Conservation (phyloP, 2,329 filamentous ascomycete genomes). For the Aspergillus sojae region DNA sequence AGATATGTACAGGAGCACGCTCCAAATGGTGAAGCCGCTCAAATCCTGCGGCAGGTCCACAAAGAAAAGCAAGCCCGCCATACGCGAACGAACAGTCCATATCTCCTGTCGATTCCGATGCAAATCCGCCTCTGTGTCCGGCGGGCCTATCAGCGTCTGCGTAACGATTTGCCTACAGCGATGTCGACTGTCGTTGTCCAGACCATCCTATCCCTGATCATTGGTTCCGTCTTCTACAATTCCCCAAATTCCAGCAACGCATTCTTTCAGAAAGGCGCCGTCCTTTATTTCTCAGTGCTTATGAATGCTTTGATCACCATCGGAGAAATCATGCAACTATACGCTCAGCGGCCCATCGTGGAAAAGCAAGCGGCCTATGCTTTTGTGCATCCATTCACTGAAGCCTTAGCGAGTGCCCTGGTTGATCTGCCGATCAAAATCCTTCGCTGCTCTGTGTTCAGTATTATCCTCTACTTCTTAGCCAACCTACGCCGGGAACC, state of each 20-base stretch:
- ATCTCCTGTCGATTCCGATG: conserved; percentile 72
- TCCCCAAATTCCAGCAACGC: conserved; percentile 62
- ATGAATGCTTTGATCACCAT: conserved; percentile 79
- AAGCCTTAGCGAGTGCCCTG: not conserved
- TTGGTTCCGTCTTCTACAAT: conserved; percentile 78
- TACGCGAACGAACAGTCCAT: conserved; percentile 69
- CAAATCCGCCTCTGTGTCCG: conserved; percentile 76
- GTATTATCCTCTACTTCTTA: conserved; percentile 80
- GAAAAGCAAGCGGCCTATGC: conserved; percentile 15
- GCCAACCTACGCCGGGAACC: conserved; percentile 72
- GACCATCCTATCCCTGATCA: conserved; percentile 70
- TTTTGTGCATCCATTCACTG: conserved; percentile 14
- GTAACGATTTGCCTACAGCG: conserved; percentile 71
- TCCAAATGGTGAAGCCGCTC: not conserved
- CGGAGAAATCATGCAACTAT: conserved; percentile 54
- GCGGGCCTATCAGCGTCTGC: conserved; percentile 74
- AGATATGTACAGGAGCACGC: not conserved
- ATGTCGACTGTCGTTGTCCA: conserved; percentile 66
- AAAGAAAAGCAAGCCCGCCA: conserved; percentile 34
- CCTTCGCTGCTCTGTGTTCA: conserved; percentile 70
- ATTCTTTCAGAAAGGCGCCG: conserved; percentile 73
- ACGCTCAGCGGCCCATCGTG: conserved; percentile 12
- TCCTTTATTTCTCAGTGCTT: conserved; percentile 81
- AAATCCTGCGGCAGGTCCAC: not conserved
- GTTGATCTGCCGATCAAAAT: conserved; percentile 70